A percentile compares a stretch with the other conserved stretches of the same genome.
These are phyloP conservation scores for Fraxinus ornus DNA, from an alignment of 305 asterid genomes.

Conservation along the genomic window DNA sequence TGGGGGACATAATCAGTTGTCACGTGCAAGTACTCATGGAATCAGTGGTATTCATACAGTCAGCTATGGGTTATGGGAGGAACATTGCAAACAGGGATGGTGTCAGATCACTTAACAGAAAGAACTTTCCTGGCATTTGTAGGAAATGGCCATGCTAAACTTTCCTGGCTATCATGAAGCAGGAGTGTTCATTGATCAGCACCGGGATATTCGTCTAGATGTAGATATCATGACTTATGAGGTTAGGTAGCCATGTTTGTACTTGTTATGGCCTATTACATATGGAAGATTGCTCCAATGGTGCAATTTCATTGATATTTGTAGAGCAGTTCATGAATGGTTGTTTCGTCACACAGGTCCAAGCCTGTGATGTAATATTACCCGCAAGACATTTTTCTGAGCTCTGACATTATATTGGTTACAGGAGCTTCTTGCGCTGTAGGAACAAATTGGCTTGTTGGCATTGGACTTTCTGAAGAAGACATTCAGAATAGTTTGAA, in stretches of 20 bases:
- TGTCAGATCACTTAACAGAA: conserved; percentile 26
- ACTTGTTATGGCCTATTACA: background rate
- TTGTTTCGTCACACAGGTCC: background rate
- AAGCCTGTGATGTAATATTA: background rate
- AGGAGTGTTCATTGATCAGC: conserved; percentile 60
- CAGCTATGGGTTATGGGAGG: conserved; percentile 45
- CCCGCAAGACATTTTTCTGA: background rate
- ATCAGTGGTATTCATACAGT: conserved; percentile 49
- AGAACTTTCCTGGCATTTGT: conserved; percentile 28
- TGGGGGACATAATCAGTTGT: conserved; percentile 34
- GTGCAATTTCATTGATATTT: background rate
- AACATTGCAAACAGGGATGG: conserved; percentile 41
- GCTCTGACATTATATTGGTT: conserved; percentile 10
- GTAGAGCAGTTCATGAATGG: background rate
- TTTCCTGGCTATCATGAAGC: conserved; percentile 62
- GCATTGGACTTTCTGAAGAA: conserved; percentile 53
- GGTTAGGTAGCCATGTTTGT: background rate
- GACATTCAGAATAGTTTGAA: conserved; percentile 38
- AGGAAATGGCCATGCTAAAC: conserved; percentile 83
- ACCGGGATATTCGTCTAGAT: conserved; percentile 87
- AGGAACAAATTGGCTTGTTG: conserved; percentile 65
- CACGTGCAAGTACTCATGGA: conserved; percentile 42
- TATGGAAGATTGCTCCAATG: background rate
- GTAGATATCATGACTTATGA: conserved; percentile 88
- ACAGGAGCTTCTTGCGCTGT: conserved; percentile 76